A percentile compares a stretch with the other conserved stretches of the same genome.
Conservation (phyloP, 106 monocot genomes). For the Allium fistulosum region DNA sequence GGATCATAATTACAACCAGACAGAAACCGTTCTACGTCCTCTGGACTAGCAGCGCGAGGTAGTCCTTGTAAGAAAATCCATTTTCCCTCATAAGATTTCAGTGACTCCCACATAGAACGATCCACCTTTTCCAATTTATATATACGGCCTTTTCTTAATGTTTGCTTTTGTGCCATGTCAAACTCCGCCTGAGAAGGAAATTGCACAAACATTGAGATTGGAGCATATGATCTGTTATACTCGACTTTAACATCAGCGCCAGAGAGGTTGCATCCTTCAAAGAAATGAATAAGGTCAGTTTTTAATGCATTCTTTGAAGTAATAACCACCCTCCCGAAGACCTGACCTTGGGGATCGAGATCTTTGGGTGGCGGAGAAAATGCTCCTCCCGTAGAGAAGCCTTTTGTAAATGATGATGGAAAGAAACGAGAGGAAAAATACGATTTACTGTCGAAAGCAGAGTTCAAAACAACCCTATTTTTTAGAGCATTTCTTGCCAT, state of each 20-base stretch:
- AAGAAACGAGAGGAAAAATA: slow-evolving; percentile 7
- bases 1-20: slow-evolving; percentile 60
- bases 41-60: slow-evolving; percentile 43
- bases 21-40: slow-evolving; percentile 76
- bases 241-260: slow-evolving; percentile 62
- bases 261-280: slow-evolving; percentile 70
- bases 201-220: slow-evolving; percentile 50
- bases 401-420: slow-evolving; percentile 2
- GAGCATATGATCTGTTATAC: slow-evolving; percentile 53
- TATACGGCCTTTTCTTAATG: slow-evolving; percentile 35
- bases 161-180: slow-evolving; percentile 29
- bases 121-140: slow-evolving; percentile 44
- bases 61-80: slow-evolving; percentile 56
- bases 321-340: slow-evolving; percentile 49
- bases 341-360: slow-evolving; percentile 15
- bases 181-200: slow-evolving; percentile 45
- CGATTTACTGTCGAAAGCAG: not conserved
- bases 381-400: slow-evolving; percentile 22
- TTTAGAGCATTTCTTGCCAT: slow-evolving; percentile 19
- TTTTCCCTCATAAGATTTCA: slow-evolving; percentile 44
- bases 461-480: slow-evolving; percentile 2
- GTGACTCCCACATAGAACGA: slow-evolving; percentile 40
- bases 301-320: slow-evolving; percentile 52
- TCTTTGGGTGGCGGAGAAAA: not conserved
- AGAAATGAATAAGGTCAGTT: slow-evolving; percentile 68